Base-by-base conservation (phyloP, 2,329 filamentous ascomycete genomes). In the Xylaria sp. region DNA sequence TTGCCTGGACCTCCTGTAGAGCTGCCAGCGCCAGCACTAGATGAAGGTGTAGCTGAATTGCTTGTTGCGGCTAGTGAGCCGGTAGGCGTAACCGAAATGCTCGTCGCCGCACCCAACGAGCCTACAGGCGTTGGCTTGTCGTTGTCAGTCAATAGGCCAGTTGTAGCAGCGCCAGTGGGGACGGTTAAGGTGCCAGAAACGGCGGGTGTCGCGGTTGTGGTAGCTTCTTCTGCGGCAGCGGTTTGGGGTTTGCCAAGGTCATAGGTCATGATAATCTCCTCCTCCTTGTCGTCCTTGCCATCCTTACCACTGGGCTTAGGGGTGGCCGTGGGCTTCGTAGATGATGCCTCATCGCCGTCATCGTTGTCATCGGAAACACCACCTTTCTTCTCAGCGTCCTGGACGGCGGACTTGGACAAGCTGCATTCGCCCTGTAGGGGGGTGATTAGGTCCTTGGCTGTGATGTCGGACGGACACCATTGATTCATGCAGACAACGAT, bases 401-500 rank as follows among this genome's bases (percentile, higher is more conserved):
- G 51, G 37, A 80, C 63, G 48, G 74, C 74, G 19, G 70, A 65
- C 27, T 69, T 63, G 21, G 77, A 72, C 25, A 75, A 58, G 21
- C 72, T 65, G 65, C 78, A 80, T 3, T 65, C 69, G n/a, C 44
- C 48, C 60, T 73, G 63, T 31, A 80, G 66, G 31, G 74, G 72
- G 19, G 60, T 64, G 35, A 79, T 62, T 51, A 80, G 71, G 29
- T 72, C 65, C 25, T 66, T 64, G 25, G 73, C 72, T 48, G 72
- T 73, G 29, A 79, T 65, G 43, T 71, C 66, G 21, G 71, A 56
- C 13, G 71, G 59, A 69, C 79, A 81, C 62, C 72, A 72, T 58
- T 71, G 70, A 68, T 74, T 76, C 68, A 67, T 75, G 68, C 78
- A 80, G n/a, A 70, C 69, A 15, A 76, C 69, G 29, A 77, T 72